Evolutionary conservation across 768 basidiomycete genomes (phyloP).

Genomic region (Mycena leptocephala): DNA sequence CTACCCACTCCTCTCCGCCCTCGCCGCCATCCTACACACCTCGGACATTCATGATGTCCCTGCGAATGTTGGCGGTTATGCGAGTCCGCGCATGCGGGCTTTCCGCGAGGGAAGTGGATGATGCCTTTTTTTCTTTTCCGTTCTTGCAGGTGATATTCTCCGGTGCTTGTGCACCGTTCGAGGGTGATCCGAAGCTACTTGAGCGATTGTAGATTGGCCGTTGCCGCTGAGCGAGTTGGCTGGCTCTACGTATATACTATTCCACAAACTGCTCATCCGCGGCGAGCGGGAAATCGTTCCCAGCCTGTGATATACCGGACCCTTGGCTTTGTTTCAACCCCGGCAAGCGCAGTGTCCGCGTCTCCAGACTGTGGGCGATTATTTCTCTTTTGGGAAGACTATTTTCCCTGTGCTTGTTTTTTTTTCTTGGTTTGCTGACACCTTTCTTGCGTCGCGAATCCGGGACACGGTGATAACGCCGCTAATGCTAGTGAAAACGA

Average conservation of each 20-base stretch:
- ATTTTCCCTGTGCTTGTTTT: background rate
- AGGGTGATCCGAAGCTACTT: too few relatives aligned
- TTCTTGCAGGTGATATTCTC: background rate
- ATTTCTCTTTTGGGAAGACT: background rate
- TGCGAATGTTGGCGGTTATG: background rate
- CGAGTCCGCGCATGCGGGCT: background rate
- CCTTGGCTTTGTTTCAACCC: background rate
- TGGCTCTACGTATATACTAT: too few relatives aligned
- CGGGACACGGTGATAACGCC: too few relatives aligned
- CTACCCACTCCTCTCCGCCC: background rate
- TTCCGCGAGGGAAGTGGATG: background rate
- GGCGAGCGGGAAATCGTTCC: background rate
- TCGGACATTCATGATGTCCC: background rate
- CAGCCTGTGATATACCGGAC: background rate
- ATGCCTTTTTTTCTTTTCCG: background rate
- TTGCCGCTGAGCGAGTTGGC: too few relatives aligned
- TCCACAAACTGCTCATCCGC: background rate
- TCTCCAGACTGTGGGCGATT: background rate
- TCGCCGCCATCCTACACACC: background rate
- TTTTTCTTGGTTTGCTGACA: too few relatives aligned
- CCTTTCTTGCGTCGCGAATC: too few relatives aligned
- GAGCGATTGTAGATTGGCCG: too few relatives aligned
- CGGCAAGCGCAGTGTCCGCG: background rate
- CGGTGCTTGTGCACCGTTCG: too few relatives aligned
- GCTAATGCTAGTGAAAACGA: too few relatives aligned